Evolutionary conservation across 176 grass and related monocot genomes (phyloP).

Genomic region (Carex pumila): DNA sequence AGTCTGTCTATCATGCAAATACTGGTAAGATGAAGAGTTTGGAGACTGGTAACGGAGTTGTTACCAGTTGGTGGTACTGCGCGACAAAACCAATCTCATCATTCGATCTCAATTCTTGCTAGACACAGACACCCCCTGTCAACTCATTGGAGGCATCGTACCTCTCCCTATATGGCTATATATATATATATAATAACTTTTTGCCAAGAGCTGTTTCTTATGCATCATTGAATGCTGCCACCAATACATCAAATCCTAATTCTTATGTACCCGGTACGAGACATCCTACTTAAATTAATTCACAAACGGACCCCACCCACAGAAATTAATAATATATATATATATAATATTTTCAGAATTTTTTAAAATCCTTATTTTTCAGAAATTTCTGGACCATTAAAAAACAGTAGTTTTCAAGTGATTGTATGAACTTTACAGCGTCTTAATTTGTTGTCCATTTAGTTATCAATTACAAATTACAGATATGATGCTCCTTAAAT

Average conservation of each 20-base stretch:
- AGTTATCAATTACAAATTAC: not conserved
- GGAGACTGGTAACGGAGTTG: not conserved
- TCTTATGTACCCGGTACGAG: not conserved
- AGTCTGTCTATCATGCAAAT: not conserved
- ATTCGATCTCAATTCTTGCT: not conserved
- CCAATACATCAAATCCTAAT: conserved; percentile 20
- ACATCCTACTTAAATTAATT: not conserved
- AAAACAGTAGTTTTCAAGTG: too few species aligned
- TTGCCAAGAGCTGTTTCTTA: not conserved
- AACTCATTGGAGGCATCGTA: not conserved
- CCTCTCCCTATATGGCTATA: not conserved
- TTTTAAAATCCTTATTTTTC: too few species aligned
- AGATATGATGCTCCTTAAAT: not conserved
- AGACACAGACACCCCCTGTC: not conserved
- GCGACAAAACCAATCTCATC: not conserved
- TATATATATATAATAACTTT: not conserved
- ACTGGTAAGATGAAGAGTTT: not conserved
- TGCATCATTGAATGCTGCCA: conserved; percentile 4
- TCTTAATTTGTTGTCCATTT: not conserved
- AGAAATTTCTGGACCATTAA: too few species aligned
- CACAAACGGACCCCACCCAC: not conserved
- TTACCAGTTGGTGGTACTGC: not conserved
- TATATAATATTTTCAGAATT: too few species aligned
- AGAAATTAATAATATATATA: too few species aligned
- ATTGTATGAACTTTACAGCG: not conserved